A percentile compares a stretch with the other conserved stretches of the same genome.
Conservation (phyloP, 192 early-diverging fungal genomes). For the Piromyces sp. region DNA sequence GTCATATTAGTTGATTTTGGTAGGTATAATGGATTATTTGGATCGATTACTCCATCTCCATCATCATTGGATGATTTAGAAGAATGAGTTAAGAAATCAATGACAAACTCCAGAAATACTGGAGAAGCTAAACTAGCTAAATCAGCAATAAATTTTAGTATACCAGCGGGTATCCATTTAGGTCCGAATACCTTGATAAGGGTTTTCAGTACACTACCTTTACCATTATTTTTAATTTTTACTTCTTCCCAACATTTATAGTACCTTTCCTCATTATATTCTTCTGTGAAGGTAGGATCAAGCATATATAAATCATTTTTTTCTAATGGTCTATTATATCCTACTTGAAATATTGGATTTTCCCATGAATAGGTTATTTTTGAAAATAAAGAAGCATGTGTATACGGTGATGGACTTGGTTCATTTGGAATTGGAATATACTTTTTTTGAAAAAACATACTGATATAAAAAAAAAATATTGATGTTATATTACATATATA, state of each 20-base stretch:
- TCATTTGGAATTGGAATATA: too few species aligned
- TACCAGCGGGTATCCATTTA: neutral
- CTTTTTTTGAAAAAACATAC: too few species aligned
- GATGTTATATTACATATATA: too few species aligned
- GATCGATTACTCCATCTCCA: too few species aligned
- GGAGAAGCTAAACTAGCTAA: neutral
- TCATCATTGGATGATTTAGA: too few species aligned
- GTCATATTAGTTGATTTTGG: too few species aligned
- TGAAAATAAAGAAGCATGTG: neutral
- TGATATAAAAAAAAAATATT: too few species aligned
- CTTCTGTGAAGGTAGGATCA: neutral
- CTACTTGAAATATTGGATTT: neutral
- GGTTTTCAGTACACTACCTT: neutral
- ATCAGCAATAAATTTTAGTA: neutral
- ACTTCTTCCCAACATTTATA: neutral
- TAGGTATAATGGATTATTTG: too few species aligned
- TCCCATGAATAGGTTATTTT: neutral
- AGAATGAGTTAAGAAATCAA: neutral
- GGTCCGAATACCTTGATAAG: neutral
- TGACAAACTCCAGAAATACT: neutral
- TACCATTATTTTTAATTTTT: neutral
- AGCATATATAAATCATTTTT: neutral
- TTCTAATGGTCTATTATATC: neutral
- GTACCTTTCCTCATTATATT: neutral
- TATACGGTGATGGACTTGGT: too few species aligned